phyloP scores from a whole-genome alignment of 2,329 filamentous ascomycete genomes.

The Aspergillus aculeatus region DNA sequence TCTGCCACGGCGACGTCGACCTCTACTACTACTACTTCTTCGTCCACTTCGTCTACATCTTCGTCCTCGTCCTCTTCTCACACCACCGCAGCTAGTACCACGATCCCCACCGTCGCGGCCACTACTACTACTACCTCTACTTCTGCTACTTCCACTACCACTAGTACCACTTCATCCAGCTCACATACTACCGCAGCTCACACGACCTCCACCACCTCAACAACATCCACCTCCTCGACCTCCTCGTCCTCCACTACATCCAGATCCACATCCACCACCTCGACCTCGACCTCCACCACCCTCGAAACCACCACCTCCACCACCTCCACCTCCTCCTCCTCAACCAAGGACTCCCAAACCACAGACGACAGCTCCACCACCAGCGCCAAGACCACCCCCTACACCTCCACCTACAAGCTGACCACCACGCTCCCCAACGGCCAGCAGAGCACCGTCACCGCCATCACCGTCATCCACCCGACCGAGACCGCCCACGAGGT shows the following conservation, averaged over 20 bases:
- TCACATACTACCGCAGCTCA: slow-evolving; percentile 6
- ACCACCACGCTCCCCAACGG: slow-evolving; percentile 46
- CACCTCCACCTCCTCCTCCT: neutral
- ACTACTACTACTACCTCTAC: slow-evolving; percentile 5
- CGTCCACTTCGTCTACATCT: slow-evolving; percentile 4
- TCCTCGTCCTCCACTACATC: slow-evolving; percentile 17
- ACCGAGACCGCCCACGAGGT: slow-evolving; percentile 25
- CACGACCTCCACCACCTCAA: slow-evolving; percentile 8
- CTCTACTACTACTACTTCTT: neutral
- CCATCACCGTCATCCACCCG: slow-evolving; percentile 46
- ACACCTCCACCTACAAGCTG: slow-evolving; percentile 41
- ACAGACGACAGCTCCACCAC: slow-evolving; percentile 1
- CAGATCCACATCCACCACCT: slow-evolving; percentile 24
- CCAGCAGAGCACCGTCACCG: slow-evolving; percentile 43
- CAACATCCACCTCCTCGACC: slow-evolving; percentile 10
- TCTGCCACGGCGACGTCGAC: neutral
- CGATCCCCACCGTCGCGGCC: neutral
- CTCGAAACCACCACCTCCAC: slow-evolving; percentile 17
- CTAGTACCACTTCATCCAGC: slow-evolving; percentile 10
- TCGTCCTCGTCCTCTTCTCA: neutral
- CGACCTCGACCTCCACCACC: slow-evolving; percentile 22
- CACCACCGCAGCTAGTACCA: neutral
- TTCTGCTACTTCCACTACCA: slow-evolving; percentile 7
- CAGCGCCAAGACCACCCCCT: slow-evolving; percentile 25
- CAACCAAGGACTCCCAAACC: slow-evolving; percentile 19